Percentiles rank a stretch among this genome's conserved stretches.
phyloP scores from a whole-genome alignment of 2,329 filamentous ascomycete genomes.

The Leptosphaerulina australis region DNA sequence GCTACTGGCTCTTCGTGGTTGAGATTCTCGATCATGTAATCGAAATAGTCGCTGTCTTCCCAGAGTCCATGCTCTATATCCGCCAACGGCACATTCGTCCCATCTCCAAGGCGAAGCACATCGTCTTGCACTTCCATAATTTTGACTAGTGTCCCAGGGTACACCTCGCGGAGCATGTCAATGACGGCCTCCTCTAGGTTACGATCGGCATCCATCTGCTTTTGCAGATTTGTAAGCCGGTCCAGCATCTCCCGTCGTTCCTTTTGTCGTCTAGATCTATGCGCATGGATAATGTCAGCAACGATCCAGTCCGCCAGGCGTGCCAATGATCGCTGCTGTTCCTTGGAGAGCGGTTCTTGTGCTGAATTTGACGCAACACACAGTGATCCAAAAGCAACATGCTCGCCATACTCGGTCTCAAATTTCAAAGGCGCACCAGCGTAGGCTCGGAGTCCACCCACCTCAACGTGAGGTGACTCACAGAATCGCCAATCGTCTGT shows the following conservation, averaged over 20 bases:
- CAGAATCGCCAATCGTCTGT: slow-evolving; percentile 54
- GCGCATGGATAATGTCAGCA: slow-evolving; percentile 51
- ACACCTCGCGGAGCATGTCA: slow-evolving; percentile 39
- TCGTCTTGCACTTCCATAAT: slow-evolving; percentile 35
- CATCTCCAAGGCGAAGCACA: slow-evolving; percentile 34
- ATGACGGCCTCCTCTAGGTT: slow-evolving; percentile 38
- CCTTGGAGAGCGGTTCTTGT: slow-evolving; percentile 39
- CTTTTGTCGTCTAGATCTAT: slow-evolving; percentile 48
- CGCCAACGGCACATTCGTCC: slow-evolving; percentile 30
- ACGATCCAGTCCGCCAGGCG: slow-evolving; percentile 51
- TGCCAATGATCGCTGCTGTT: slow-evolving; percentile 43
- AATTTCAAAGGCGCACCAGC: slow-evolving; percentile 52
- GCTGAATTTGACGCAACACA: slow-evolving; percentile 51
- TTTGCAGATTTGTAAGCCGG: slow-evolving; percentile 37
- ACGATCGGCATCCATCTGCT: slow-evolving; percentile 26
- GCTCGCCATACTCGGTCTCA: slow-evolving; percentile 50
- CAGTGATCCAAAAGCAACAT: slow-evolving; percentile 51
- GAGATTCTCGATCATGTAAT: slow-evolving; percentile 46
- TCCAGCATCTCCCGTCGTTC: slow-evolving; percentile 50
- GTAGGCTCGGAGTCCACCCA: slow-evolving; percentile 51
- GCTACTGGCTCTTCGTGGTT: slow-evolving; percentile 45
- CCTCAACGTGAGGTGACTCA: slow-evolving; percentile 50
- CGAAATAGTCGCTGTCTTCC: slow-evolving; percentile 53
- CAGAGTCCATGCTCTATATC: slow-evolving; percentile 51
- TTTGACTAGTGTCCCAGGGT: slow-evolving; percentile 43